Percentiles rank a stretch among this genome's conserved stretches.
phyloP scores from a whole-genome alignment of 352 stramenopile genomes.

The Thraustotheca clavata region DNA sequence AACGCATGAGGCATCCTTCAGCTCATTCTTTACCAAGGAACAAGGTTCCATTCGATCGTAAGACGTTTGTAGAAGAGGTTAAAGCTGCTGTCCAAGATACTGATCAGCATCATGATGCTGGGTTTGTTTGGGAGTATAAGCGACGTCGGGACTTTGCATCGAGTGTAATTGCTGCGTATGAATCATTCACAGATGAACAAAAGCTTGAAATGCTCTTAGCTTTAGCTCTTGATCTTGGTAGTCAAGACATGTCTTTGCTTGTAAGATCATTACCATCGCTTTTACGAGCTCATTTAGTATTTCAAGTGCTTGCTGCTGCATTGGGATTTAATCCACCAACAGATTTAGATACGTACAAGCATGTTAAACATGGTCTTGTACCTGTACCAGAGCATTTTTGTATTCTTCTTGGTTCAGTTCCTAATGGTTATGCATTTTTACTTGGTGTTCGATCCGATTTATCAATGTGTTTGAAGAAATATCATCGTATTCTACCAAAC shows the following conservation, averaged over 20 bases:
- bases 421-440: constrained; percentile 60
- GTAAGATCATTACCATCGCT: constrained; percentile 74
- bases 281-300: constrained; percentile 62
- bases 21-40: not conserved
- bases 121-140: constrained; percentile 80
- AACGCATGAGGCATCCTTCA: not conserved
- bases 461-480: constrained; percentile 38
- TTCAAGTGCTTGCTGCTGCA: constrained; percentile 66
- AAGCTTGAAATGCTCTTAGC: constrained; percentile 72
- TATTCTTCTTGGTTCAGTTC: constrained; percentile 57
- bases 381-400: constrained; percentile 76
- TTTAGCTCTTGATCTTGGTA: constrained; percentile 65
- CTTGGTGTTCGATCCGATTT: constrained; percentile 64
- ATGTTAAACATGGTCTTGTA: constrained; percentile 75
- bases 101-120: constrained; percentile 28
- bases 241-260: constrained; percentile 72
- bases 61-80: constrained; percentile 7
- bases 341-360: constrained; percentile 76
- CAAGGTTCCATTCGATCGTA: constrained; percentile 10
- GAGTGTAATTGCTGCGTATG: constrained; percentile 44
- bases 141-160: constrained; percentile 59
- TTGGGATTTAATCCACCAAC: constrained; percentile 75
- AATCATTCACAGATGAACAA: constrained; percentile 62
- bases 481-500: constrained; percentile 34
- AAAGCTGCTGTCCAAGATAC: constrained; percentile 12